Conservation (phyloP, 257 asterid species). For the Solanum acaule region DNA sequence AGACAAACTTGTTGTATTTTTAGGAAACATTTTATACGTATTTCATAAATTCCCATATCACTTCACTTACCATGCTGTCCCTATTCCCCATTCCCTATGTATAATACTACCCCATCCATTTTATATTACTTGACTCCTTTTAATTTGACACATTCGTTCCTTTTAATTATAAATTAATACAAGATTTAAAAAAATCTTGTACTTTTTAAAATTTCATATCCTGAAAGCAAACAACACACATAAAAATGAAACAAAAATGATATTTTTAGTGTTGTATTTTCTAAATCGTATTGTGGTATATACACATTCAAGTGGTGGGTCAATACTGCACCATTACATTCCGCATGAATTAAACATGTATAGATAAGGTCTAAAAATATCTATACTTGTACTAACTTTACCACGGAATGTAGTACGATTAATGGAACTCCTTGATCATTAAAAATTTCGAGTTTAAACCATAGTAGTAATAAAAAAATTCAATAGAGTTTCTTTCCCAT, state of each 20-base stretch:
- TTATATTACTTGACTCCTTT: too few species aligned
- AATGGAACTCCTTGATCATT: not conserved
- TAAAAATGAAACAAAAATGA: not conserved
- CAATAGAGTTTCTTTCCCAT: not conserved
- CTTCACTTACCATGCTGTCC: slow-evolving; percentile 36
- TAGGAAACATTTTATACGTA: slow-evolving; percentile 48
- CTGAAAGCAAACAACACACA: not conserved
- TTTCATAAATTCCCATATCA: slow-evolving; percentile 30
- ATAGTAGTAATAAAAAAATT: too few species aligned
- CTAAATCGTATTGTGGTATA: not conserved
- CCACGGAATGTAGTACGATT: not conserved
- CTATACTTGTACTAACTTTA: not conserved
- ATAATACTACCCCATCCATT: not conserved
- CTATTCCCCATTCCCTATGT: not conserved
- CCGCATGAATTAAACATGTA: not conserved
- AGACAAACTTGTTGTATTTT: slow-evolving; percentile 35
- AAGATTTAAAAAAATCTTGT: fast-evolving
- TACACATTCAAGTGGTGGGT: not conserved
- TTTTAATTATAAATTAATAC: too few species aligned
- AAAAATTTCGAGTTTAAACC: not conserved
- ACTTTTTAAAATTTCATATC: not conserved
- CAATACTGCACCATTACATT: not conserved
- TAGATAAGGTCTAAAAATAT: not conserved
- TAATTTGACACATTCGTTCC: too few species aligned
- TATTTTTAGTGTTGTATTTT: not conserved